Base-by-base conservation (phyloP, 768 basidiomycete genomes). In the Suillus subluteus region DNA sequence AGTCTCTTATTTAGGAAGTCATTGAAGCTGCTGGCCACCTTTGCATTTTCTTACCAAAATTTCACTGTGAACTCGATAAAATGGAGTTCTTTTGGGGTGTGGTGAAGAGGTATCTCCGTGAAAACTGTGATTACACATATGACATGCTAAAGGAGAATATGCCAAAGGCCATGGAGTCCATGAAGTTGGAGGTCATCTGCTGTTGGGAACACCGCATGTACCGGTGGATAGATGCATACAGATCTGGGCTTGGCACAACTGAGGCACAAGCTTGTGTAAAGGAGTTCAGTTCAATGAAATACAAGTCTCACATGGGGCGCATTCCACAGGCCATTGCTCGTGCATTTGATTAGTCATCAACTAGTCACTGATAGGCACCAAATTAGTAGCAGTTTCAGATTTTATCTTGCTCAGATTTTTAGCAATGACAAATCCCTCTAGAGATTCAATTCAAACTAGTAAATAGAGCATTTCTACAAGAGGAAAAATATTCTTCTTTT, bases 1-100 rank as follows among this genome's bases (percentile, higher is more conserved):
- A 67, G 30, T 73, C 73, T 6, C 65, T 73, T 13, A 55, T 78
- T n/a, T 73, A 76, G 48, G 69, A 73, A 41, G 59, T 68, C n/a
- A 74, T 77, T 65, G 72, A 74, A 43, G 63, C 32, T 1, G 64
- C 65, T 12, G 77, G 76, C 1, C 75, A 78, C 66, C 9, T 73
- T n/a, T 78, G 75, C 65, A 58, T 71, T 11, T 76, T 76, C 54
- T 62, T 75, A 4, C 71, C 72, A 0, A 78, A 78, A 61, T 78
- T 32, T 38, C 38, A 38, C 11, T 38, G 38, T 38, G 38, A 38
- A 11, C 38, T 38, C 38, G 11, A 38, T 38, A 50, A 50, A 50
- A 62, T 62, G 30, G n/a, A 62, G 44, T 62, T 30, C n/a, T 62
- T 62, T 21, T 62, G 62, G 44, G 44, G 79, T 2, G 65, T 65